These are phyloP conservation scores for Phaeophleospora eucalypticola DNA, from an alignment of 2,329 filamentous ascomycete genomes.

Conservation along the genomic window DNA sequence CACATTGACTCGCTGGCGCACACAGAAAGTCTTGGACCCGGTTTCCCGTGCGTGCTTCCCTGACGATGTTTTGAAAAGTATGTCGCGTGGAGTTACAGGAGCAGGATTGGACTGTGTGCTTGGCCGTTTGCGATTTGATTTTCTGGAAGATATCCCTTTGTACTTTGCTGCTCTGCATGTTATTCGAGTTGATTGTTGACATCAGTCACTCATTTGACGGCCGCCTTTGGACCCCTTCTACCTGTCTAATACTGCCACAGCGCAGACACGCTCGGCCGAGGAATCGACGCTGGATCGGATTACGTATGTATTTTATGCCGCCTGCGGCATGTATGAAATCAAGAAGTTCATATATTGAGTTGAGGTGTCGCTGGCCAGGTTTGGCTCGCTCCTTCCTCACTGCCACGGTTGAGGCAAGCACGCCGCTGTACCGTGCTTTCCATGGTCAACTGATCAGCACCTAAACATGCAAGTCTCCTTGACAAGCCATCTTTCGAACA, in stretches of 20 bases:
- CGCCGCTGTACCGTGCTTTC: no score
- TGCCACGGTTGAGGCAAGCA: no score
- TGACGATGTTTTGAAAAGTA: constrained; percentile 12
- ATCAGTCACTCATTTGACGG: background rate
- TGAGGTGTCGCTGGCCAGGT: no score
- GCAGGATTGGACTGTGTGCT: background rate
- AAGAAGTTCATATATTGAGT: background rate
- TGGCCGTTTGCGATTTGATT: background rate
- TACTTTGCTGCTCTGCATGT: background rate
- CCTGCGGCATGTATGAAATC: background rate
- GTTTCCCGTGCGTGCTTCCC: background rate
- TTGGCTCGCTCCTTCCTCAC: no score
- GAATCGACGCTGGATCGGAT: background rate
- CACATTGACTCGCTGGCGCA: constrained; percentile 2
- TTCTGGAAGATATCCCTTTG: background rate
- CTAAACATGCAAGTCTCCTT: no score
- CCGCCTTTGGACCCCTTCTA: background rate
- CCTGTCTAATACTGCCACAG: background rate
- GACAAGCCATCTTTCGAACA: no score
- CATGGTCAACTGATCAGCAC: no score
- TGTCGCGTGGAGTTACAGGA: background rate
- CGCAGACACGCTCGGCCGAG: background rate
- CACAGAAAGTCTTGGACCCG: background rate
- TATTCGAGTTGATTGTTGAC: background rate
- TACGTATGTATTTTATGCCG: background rate